Conservation (phyloP, 2,329 filamentous ascomycete species). For the Claviceps sp. region DNA sequence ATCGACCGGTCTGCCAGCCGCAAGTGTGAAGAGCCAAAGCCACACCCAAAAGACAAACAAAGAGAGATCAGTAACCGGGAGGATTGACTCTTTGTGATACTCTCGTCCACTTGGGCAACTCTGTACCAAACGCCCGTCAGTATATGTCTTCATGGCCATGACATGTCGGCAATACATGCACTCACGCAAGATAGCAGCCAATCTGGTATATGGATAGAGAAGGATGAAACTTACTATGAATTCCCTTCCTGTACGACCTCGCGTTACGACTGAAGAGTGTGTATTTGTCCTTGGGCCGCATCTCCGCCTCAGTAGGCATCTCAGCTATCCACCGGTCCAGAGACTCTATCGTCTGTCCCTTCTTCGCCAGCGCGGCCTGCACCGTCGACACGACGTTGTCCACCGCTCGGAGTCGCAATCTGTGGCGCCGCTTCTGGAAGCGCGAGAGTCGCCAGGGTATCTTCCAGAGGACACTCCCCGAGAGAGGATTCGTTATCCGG, state of each 20-base stretch:
- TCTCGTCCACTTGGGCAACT: slow-evolving; percentile 85
- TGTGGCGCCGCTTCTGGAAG: slow-evolving; percentile 80
- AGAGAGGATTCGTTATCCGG: slow-evolving; percentile 63
- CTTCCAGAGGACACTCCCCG: slow-evolving; percentile 86
- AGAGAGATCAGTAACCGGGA: slow-evolving; percentile 63
- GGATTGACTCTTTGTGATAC: slow-evolving; percentile 90
- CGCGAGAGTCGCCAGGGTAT: slow-evolving; percentile 89
- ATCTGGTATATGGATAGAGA: not conserved
- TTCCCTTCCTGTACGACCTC: slow-evolving; percentile 89
- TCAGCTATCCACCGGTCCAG: slow-evolving; percentile 86
- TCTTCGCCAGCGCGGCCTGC: slow-evolving; percentile 61
- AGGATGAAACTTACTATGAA: slow-evolving; percentile 61
- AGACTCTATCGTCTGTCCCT: slow-evolving; percentile 59
- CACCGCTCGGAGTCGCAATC: slow-evolving; percentile 69
- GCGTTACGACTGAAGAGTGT: slow-evolving; percentile 95
- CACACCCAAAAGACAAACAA: not conserved
- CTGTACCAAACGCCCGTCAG: slow-evolving; percentile 28
- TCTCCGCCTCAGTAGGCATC: slow-evolving; percentile 93
- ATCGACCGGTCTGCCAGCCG: not conserved
- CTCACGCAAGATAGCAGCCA: not conserved
- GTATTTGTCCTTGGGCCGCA: slow-evolving; percentile 95
- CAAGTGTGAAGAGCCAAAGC: not conserved
- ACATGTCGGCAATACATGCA: not conserved
- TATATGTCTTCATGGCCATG: not conserved
- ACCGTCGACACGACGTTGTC: slow-evolving; percentile 79